phyloP scores from a whole-genome alignment of 2,329 filamentous ascomycete species.

The Chaetomiaceae sp. region DNA sequence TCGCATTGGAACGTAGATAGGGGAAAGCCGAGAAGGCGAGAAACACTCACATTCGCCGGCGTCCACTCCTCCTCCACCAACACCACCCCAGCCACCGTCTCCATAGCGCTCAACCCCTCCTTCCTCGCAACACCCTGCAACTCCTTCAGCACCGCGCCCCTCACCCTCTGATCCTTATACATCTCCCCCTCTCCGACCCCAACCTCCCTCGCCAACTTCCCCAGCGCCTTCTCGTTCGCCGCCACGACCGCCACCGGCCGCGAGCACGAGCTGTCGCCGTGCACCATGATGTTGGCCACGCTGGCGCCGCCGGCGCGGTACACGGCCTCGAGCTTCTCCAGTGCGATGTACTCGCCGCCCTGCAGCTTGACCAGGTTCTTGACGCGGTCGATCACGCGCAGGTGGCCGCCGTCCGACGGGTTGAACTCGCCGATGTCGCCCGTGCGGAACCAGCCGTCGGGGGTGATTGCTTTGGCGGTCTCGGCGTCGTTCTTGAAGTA shows the following conservation, averaged over 20 bases:
- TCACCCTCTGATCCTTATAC: constrained; percentile 60
- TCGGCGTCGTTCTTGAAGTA: constrained; percentile 87
- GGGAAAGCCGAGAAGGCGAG: not conserved
- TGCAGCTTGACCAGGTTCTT: constrained; percentile 97
- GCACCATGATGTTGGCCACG: constrained; percentile 81
- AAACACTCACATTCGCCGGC: constrained; percentile 65
- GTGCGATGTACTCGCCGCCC: constrained; percentile 92
- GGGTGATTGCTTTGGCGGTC: constrained; percentile 68
- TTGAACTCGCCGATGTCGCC: constrained; percentile 93
- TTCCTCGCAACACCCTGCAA: constrained; percentile 58
- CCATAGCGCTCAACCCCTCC: constrained; percentile 62
- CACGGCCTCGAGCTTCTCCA: constrained; percentile 90
- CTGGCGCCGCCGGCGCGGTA: constrained; percentile 69
- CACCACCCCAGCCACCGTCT: constrained; percentile 70
- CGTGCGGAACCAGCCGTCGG: constrained; percentile 94
- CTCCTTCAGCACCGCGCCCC: constrained; percentile 57
- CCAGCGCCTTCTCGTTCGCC: constrained; percentile 58
- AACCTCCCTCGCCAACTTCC: constrained; percentile 51
- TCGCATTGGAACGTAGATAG: not conserved
- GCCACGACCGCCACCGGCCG: constrained; percentile 79
- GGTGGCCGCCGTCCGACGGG: constrained; percentile 56
- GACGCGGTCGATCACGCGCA: constrained; percentile 89
- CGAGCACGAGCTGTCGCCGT: constrained; percentile 67
- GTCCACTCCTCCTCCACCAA: constrained; percentile 85
- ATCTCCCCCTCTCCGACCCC: constrained; percentile 63